Evolutionary conservation across 2,329 filamentous ascomycete species (phyloP), one percentile per base, ranked within the genome.

Genomic region (Bipolaris bicolor): DNA sequence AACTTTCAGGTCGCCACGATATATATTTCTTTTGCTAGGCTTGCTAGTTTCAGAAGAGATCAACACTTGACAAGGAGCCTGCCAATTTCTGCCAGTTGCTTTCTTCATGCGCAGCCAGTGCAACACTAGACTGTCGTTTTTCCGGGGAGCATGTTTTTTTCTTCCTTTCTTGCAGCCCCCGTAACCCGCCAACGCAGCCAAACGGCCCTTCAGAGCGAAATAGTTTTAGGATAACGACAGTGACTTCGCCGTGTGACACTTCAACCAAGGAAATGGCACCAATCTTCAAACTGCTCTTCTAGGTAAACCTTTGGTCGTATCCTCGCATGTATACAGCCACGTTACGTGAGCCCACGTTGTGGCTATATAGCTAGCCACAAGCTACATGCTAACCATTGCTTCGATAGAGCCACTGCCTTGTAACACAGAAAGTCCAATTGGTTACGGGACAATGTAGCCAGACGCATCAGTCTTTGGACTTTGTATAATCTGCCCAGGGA

Each of bases 161-260:
- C 24, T n/a, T n/a, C 20, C 29, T 43, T 45, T 34, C 22, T 34
- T 31, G 43, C 49, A 52, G 54, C 26, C 22, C 22, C 22, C 22
- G 2, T 16, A 41, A 40, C 43, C 20, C 31, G 22, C 46, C 26
- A 26, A 41, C 41, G 24, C 31, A 41, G n/a, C 15, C 43, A 9
- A 52, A 53, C 39, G 54, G 49, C 44, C 29, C 41, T 29, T 31
- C 34, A 43, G 50, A 49, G 24, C 26, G 40, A 43, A 36, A 39
- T 24, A 11, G 2, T 6, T 43, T 26, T 13, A 39, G 7, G 15
- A 22, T 13, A 33, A 31, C 7, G 3, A 18, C 37, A 22, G 11
- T 18, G 16, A 43, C n/a, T 33, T 13, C 16, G 33, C 18, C 48
- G 11, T 47, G 48, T 22, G 9, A 6, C 48, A 43, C 11, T 4